Conservation (phyloP, 805 yeast species). For the Wickerhamiella spandovensis region DNA sequence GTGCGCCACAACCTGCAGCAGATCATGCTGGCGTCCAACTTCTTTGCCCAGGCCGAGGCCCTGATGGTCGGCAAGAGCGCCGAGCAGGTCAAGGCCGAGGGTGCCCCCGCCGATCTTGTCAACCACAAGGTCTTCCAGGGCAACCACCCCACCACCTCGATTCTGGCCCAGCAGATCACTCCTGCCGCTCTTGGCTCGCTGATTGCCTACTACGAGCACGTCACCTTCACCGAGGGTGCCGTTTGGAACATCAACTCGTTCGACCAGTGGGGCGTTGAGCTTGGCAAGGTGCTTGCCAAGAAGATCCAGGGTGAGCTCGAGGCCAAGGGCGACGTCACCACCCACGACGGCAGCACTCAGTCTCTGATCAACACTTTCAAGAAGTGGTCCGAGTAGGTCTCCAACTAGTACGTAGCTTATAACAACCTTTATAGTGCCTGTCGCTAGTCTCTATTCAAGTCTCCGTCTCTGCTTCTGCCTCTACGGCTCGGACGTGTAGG, state of each 20-base stretch:
- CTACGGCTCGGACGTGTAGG: no score
- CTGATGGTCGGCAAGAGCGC: constrained; percentile 84
- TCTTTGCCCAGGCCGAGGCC: constrained; percentile 96
- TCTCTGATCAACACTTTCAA: constrained; percentile 92
- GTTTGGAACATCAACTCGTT: constrained; percentile 98
- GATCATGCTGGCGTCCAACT: constrained; percentile 97
- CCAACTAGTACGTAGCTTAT: neutral
- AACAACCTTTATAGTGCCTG: no score
- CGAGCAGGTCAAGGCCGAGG: constrained; percentile 74
- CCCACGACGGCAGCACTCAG: constrained; percentile 86
- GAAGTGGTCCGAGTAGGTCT: constrained; percentile 40
- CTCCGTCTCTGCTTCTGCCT: no score
- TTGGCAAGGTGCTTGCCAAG: constrained; percentile 96
- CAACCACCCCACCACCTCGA: constrained; percentile 97
- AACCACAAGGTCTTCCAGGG: constrained; percentile 97
- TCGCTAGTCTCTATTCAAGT: no score
- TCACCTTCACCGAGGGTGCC: constrained; percentile 97
- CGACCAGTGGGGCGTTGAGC: constrained; percentile 99
- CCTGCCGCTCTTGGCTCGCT: constrained; percentile 94
- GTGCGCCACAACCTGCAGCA: constrained; percentile 89
- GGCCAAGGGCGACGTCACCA: constrained; percentile 36
- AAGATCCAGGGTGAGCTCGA: constrained; percentile 83
- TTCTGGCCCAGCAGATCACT: constrained; percentile 87
- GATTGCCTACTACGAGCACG: constrained; percentile 95
- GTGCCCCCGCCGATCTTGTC: constrained; percentile 70